Conservation (phyloP, 2,329 filamentous ascomycete species). For the Metarhizium brunneum region DNA sequence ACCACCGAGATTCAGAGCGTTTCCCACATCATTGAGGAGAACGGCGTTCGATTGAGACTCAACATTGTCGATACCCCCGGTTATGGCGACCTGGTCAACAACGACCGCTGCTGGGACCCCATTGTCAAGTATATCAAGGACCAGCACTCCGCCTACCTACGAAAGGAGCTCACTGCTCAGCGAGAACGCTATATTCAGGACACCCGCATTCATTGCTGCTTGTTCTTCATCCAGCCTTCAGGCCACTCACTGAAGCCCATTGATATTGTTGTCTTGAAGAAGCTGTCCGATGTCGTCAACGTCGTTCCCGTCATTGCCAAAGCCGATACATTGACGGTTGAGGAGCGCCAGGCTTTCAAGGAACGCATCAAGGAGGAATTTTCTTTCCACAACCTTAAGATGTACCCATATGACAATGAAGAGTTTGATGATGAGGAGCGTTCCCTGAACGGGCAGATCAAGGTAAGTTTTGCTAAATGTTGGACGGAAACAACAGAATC, state of each 20-base stretch:
- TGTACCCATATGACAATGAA: conserved; percentile 99
- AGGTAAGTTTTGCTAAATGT: conserved; percentile 47
- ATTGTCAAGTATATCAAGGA: conserved; percentile 99
- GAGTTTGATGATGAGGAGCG: conserved; percentile 97
- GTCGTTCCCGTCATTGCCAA: conserved; percentile 98
- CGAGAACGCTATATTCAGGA: conserved; percentile 99
- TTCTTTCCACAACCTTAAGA: conserved; percentile 98
- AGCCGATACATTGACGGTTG: conserved; percentile 88
- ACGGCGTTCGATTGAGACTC: conserved; percentile 89
- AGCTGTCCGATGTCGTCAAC: conserved; percentile 98
- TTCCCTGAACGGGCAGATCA: conserved; percentile 88
- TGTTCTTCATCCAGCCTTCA: conserved; percentile 99
- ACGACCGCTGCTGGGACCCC: conserved; percentile 99
- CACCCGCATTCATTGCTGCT: conserved; percentile 97
- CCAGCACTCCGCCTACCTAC: conserved; percentile 97
- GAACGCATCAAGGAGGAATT: conserved; percentile 99
- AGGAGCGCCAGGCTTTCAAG: conserved; percentile 96
- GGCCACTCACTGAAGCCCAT: conserved; percentile 98
- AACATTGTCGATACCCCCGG: conserved; percentile 99
- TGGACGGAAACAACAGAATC: background rate
- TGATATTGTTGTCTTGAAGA: conserved; percentile 99
- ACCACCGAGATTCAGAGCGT: conserved; percentile 98
- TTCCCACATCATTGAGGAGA: conserved; percentile 99
- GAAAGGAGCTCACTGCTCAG: conserved; percentile 98
- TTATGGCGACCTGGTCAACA: conserved; percentile 98